Base-by-base conservation (phyloP, 306 rosid species). In the Sicyos edulis region DNA sequence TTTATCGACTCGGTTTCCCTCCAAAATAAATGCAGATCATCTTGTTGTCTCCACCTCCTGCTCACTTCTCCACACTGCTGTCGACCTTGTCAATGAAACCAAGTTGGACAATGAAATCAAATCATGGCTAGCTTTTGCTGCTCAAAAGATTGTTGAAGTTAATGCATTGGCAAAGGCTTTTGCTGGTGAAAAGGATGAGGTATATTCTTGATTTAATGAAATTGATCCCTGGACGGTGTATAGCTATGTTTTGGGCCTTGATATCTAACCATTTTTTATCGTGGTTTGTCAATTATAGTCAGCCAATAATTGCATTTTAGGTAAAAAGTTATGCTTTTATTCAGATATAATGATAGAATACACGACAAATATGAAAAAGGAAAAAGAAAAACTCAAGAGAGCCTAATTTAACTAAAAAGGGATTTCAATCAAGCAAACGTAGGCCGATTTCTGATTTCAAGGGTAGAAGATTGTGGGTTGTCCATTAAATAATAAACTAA, bases 61-160 rank as follows among this genome's bases (percentile, higher is more conserved):
- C 82, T 90, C 96, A 58, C 96, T 90, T 76, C 96, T 90, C 58
- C 96, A 90, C 85, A 90, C 96, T 67, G 95, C 96, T 16, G 95
- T 88, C 78, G 96, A 90, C 83, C 78, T 90, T 74, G 90, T 83
- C 78, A 88, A 90, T 13, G 96, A 90, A 83, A 85, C 85, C 56
- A 86, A 88, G 83, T 79, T 90, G 77, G 92, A 86, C 68, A 78
- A 77, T 62, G 96, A 90, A 78, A 83, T 90, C 54, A 90, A 88
- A 80, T 86, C 95, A 34, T 90, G 96, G 96, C 86, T 90, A 61
- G 96, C 96, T 63, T 90, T 90, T 73, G 95, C 95, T 32, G 92
- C 96, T 50, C 96, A 90, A 61, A 90, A 90, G 78, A 75, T 91
- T n/a, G 83, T 85, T 70, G 95, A 91, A 88, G 95, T 91, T 67